Evolutionary conservation across 2,329 filamentous ascomycete genomes (phyloP), one percentile per base, ranked within the genome.

Genomic region (Beauveria asiatica): DNA sequence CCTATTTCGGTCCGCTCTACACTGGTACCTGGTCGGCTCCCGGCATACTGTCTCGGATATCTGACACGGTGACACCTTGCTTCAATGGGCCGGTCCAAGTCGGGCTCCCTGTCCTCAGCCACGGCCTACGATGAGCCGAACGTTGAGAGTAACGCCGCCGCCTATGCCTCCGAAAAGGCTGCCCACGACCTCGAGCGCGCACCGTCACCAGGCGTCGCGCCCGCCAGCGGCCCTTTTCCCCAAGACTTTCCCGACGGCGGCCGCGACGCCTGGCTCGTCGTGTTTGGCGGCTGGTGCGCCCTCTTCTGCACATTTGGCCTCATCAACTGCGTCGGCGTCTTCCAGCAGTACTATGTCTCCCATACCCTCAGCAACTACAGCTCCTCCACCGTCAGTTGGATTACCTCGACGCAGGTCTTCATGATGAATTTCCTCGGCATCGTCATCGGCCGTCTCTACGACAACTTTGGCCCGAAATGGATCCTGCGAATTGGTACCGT

Each of bases 191-290:
- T 21, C 27, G 57, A 59, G 49, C 25, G 57, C 41, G 39, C 39
- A 9, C 13, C 10, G 27, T 21, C 27, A 9, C 13, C 33, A 17
- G 60, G 30, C 54, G 44, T 49, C 4, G 61, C 60, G 6, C 54
- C 63, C 6, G 57, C 55, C 7, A 67, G 62, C 5, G 67, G 63
- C 3, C 67, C 66, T 17, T 70, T 72, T 62, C 75, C 73, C 57
- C 77, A 79, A 7, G 79, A 82, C 63, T 84, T 84, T 61, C 83
- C 83, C 1, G 83, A 86, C 65, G 83, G 83, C 45, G 83, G 83
- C 2, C 49, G 68, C 3, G 71, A 80, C 63, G 84, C 84, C 9
- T 86, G 83, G 81, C 73, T 83, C 9, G 78, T 80, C 1, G 82
- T 87, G 4, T 68, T 76, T 23, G 77, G 77, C 37, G 76, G 74